Evolutionary conservation across 116 monocot genomes (phyloP).

Genomic region (Papilionanthe hybrid): DNA sequence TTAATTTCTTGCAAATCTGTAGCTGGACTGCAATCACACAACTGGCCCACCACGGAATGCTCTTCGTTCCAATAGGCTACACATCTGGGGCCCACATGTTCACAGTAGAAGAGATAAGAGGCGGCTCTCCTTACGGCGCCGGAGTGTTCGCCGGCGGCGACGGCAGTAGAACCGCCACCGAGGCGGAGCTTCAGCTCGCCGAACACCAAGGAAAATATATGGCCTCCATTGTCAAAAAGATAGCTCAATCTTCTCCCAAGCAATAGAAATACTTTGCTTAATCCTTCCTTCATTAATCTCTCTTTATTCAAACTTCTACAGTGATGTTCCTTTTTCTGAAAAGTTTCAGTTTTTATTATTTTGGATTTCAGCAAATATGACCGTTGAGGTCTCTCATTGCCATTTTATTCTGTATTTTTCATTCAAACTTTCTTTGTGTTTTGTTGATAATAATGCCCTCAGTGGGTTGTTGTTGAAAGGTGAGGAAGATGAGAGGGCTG

Average conservation of each 20-base stretch:
- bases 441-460: neutral
- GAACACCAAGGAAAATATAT: conserved; percentile 82
- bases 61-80: conserved; percentile 69
- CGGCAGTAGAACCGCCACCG: conserved; percentile 47
- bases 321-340: neutral
- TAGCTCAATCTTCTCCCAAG: conserved; percentile 11
- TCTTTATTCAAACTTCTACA: neutral
- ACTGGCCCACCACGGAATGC: conserved; percentile 72
- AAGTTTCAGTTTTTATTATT: neutral
- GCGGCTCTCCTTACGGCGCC: conserved; percentile 74
- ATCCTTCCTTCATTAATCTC: too few relatives aligned
- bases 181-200: conserved; percentile 51
- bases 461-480: neutral
- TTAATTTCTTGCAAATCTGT: neutral
- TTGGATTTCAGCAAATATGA: neutral
- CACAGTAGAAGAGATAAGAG: conserved; percentile 59
- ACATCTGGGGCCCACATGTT: conserved; percentile 69
- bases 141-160: conserved; percentile 73
- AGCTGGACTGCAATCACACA: conserved; percentile 85
- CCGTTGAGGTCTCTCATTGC: neutral
- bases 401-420: neutral
- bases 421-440: neutral
- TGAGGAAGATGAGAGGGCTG: too few relatives aligned
- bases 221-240: conserved; percentile 59
- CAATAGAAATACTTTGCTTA: neutral